Evolutionary conservation across 495 filamentous ascomycete genomes (phyloP).

Genomic region (Penicillium flavigenum): DNA sequence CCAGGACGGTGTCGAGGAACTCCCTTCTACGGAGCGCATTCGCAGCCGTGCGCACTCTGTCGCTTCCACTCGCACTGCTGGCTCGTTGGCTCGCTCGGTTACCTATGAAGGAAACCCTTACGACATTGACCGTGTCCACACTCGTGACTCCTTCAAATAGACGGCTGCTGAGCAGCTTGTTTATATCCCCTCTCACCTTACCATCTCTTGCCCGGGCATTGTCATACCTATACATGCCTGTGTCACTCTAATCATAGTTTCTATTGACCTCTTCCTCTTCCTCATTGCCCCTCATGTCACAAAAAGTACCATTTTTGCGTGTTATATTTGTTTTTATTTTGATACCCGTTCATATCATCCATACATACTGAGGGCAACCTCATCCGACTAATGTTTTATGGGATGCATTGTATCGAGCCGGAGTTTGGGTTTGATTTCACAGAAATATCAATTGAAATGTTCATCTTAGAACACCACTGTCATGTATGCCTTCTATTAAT

Average conservation of each 20-base stretch:
- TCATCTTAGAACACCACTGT: neutral
- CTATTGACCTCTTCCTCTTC: slow-evolving; percentile 2
- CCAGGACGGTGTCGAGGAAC: slow-evolving; percentile 24
- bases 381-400: slow-evolving; percentile 11
- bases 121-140: slow-evolving; percentile 48
- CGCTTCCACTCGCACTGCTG: slow-evolving; percentile 32
- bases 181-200: neutral
- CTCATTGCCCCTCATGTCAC: no score
- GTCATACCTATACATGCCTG: neutral
- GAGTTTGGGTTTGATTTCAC: slow-evolving; percentile 5
- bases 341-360: slow-evolving; percentile 12
- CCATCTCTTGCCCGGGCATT: neutral
- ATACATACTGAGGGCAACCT: neutral
- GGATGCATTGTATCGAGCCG: slow-evolving; percentile 7
- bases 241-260: slow-evolving; percentile 16
- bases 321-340: slow-evolving; percentile 1
- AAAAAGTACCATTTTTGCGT: slow-evolving; percentile 5
- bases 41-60: slow-evolving; percentile 37
- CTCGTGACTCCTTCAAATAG: slow-evolving; percentile 43
- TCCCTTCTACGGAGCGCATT: slow-evolving; percentile 25
- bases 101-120: slow-evolving; percentile 48
- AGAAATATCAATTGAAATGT: neutral
- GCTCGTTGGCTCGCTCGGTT: slow-evolving; percentile 27
- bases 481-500: neutral
- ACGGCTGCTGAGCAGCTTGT: slow-evolving; percentile 5